phyloP scores from a whole-genome alignment of 2,329 filamentous ascomycete species.

The Penicillium palitans region DNA sequence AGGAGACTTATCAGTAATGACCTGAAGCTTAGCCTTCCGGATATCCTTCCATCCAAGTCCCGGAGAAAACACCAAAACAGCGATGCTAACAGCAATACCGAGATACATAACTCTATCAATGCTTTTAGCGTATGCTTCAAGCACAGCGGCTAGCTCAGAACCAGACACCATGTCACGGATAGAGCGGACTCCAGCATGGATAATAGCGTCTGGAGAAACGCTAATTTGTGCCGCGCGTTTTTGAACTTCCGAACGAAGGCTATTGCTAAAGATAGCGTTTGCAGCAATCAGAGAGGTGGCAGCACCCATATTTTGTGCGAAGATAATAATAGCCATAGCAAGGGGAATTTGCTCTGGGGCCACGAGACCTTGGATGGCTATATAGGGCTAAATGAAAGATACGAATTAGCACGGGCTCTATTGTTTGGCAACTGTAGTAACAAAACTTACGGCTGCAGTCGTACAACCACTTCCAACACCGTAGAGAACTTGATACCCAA shows the following conservation, averaged over 20 bases:
- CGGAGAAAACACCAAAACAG: slow-evolving; percentile 24
- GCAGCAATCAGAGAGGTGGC: slow-evolving; percentile 34
- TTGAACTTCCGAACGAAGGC: slow-evolving; percentile 22
- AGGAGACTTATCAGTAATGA: slow-evolving; percentile 10
- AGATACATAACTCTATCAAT: slow-evolving; percentile 34
- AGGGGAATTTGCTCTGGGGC: slow-evolving; percentile 24
- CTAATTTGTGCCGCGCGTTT: slow-evolving; percentile 18
- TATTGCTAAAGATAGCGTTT: slow-evolving; percentile 31
- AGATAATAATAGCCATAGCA: slow-evolving; percentile 33
- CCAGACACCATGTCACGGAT: slow-evolving; percentile 27
- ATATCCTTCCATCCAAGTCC: slow-evolving; percentile 35
- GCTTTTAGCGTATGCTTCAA: slow-evolving; percentile 30
- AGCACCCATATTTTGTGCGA: slow-evolving; percentile 36
- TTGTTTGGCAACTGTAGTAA: neutral
- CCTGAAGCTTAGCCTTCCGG: slow-evolving; percentile 26
- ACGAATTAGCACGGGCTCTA: neutral
- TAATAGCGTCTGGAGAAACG: slow-evolving; percentile 23
- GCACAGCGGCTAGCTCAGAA: slow-evolving; percentile 26
- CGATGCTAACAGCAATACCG: slow-evolving; percentile 25
- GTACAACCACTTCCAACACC: slow-evolving; percentile 22
- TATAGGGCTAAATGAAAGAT: slow-evolving; percentile 20
- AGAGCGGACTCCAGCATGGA: slow-evolving; percentile 26
- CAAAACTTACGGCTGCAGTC: slow-evolving; percentile 13
- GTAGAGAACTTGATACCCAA: slow-evolving; percentile 34
- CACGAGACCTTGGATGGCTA: slow-evolving; percentile 32